A percentile compares a stretch with the other conserved stretches of the same genome.
Evolutionary conservation across 169 alveolate species (phyloP).

Genomic region (Cryptosporidium andersoni): DNA sequence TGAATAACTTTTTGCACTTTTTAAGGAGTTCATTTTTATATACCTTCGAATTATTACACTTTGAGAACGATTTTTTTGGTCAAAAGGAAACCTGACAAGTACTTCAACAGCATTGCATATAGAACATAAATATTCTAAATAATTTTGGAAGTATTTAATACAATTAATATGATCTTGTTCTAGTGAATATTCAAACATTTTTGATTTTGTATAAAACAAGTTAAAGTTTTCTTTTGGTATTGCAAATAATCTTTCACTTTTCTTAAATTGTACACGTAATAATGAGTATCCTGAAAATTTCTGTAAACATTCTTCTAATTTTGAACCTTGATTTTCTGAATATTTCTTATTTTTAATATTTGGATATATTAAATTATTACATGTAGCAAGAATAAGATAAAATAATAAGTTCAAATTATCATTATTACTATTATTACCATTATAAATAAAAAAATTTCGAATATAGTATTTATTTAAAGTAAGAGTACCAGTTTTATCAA

Average conservation of each 20-base stretch:
- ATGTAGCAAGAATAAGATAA: slow-evolving; percentile 23
- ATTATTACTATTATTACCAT: not conserved
- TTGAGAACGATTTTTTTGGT: slow-evolving; percentile 21
- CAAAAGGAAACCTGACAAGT: slow-evolving; percentile 49
- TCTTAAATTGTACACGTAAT: not conserved
- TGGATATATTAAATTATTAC: slow-evolving; percentile 40
- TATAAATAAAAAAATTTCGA: slow-evolving; percentile 9
- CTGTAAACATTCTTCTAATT: slow-evolving; percentile 24
- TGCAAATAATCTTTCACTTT: slow-evolving; percentile 33
- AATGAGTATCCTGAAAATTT: slow-evolving; percentile 39
- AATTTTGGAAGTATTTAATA: not conserved
- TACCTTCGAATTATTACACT: slow-evolving; percentile 21
- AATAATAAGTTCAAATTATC: not conserved
- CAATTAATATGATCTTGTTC: too few species aligned
- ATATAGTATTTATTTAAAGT: slow-evolving; percentile 11
- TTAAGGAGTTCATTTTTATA: not conserved
- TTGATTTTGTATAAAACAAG: too few species aligned
- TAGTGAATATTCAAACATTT: too few species aligned
- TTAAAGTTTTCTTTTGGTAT: slow-evolving; percentile 11
- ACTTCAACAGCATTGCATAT: slow-evolving; percentile 18
- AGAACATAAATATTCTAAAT: slow-evolving; percentile 23
- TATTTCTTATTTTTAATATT: not conserved
- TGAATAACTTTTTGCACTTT: not conserved
- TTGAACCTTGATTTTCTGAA: slow-evolving; percentile 21
- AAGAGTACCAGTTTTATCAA: slow-evolving; percentile 66